phyloP scores from a whole-genome alignment of 2,329 filamentous ascomycete genomes.

The Cytospora chrysosperma region DNA sequence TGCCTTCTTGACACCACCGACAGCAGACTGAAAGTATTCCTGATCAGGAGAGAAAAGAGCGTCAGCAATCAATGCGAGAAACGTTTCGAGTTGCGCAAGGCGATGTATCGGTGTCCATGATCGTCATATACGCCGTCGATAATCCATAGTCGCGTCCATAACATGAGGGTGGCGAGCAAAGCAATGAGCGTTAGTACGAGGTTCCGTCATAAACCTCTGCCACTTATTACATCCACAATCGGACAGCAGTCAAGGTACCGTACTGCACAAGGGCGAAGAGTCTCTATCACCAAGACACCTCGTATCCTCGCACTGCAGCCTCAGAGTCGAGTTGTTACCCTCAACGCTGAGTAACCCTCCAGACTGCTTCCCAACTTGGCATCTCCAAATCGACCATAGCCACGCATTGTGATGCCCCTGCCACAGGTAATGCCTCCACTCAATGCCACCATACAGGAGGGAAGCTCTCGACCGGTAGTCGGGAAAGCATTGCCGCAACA shows the following conservation, averaged over 20 bases:
- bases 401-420: not conserved
- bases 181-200: conserved; percentile 35
- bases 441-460: conserved; percentile 1
- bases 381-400: conserved; percentile 2
- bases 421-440: not conserved
- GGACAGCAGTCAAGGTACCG: conserved; percentile 25
- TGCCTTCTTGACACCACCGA: conserved; percentile 88
- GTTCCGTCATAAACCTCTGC: not conserved
- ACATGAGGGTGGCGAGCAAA: conserved; percentile 33
- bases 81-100: conserved; percentile 32
- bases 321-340: conserved; percentile 1
- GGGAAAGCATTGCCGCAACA: conserved; percentile 2
- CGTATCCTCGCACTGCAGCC: not conserved
- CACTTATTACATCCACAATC: conserved; percentile 27
- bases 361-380: not conserved
- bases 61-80: conserved; percentile 65
- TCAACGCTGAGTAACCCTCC: not conserved
- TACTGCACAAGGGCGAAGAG: conserved; percentile 21
- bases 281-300: conserved; percentile 21
- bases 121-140: conserved; percentile 13
- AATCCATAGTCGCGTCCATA: conserved; percentile 22
- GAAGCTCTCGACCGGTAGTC: not conserved
- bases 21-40: conserved; percentile 91
- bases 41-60: conserved; percentile 60
- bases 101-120: conserved; percentile 14